A percentile compares a stretch with the other conserved stretches of the same genome.
Evolutionary conservation across 176 grass and related monocot genomes (phyloP).

Genomic region (Carex pumila): DNA sequence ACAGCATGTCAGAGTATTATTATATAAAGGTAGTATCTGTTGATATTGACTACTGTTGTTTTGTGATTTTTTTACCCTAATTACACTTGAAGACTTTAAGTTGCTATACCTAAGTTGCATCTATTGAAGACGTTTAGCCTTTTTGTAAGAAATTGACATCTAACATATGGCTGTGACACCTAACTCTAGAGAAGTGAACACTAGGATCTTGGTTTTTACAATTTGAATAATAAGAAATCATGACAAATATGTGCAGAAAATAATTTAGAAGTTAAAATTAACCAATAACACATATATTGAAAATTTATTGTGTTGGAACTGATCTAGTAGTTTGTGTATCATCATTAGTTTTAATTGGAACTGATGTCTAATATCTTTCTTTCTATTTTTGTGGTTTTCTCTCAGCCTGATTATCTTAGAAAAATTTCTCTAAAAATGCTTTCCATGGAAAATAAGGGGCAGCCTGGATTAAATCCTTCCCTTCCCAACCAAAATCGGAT

Average conservation of each 20-base stretch:
- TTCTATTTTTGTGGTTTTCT: conserved; percentile 11
- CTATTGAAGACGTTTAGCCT: neutral
- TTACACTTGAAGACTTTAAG: neutral
- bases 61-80: neutral
- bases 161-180: neutral
- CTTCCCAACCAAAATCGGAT: conserved; percentile 42
- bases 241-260: neutral
- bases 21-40: neutral
- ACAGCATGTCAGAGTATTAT: neutral
- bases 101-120: neutral
- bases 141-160: neutral
- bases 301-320: neutral
- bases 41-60: neutral
- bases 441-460: conserved; percentile 67
- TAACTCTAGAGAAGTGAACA: neutral
- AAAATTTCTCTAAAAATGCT: conserved; percentile 93
- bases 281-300: neutral
- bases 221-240: neutral
- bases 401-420: conserved; percentile 80
- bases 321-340: neutral
- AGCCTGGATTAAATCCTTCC: conserved; percentile 21
- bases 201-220: neutral
- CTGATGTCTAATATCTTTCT: conserved; percentile 9
- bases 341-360: neutral
- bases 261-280: neutral